Percentiles rank a stretch among this genome's conserved stretches.
These are phyloP conservation scores for Aureobasidium vineae DNA, from an alignment of 2,329 filamentous ascomycete species.

Conservation along the genomic window DNA sequence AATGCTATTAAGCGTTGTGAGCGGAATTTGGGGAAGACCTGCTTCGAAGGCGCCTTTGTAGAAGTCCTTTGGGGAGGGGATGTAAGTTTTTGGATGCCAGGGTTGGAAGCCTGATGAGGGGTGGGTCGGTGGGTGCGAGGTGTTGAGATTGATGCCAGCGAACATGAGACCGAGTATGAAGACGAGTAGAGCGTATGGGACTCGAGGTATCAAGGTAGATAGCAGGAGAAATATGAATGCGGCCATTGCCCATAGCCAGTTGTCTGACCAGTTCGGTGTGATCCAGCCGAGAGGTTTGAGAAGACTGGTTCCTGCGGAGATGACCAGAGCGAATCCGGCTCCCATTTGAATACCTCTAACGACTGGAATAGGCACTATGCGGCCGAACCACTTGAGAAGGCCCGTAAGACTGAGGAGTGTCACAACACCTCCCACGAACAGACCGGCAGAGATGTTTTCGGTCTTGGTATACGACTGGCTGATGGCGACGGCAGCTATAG, in stretches of 20 bases:
- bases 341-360: conserved; percentile 95
- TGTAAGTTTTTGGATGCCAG: conserved; percentile 58
- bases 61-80: conserved; percentile 51
- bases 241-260: conserved; percentile 70
- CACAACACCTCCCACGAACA: conserved; percentile 72
- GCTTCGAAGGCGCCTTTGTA: conserved; percentile 60
- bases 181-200: conserved; percentile 76
- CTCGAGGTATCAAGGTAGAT: conserved; percentile 61
- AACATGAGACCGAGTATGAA: conserved; percentile 68
- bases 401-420: conserved; percentile 76
- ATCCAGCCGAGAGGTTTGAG: conserved; percentile 68
- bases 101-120: conserved; percentile 41
- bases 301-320: conserved; percentile 70
- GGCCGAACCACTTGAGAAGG: conserved; percentile 69
- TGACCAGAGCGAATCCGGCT: conserved; percentile 77
- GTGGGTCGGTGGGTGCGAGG: conserved; percentile 43
- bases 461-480: conserved; percentile 62
- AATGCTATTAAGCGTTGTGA: conserved; percentile 90
- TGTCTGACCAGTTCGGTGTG: conserved; percentile 66
- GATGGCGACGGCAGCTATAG: conserved; percentile 89
- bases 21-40: conserved; percentile 79
- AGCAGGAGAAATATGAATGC: conserved; percentile 70
- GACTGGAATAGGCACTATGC: conserved; percentile 77
- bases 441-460: conserved; percentile 77
- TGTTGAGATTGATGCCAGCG: conserved; percentile 48